Base-by-base conservation (phyloP, 2,329 filamentous ascomycete genomes). In the Neonectria faginata region DNA sequence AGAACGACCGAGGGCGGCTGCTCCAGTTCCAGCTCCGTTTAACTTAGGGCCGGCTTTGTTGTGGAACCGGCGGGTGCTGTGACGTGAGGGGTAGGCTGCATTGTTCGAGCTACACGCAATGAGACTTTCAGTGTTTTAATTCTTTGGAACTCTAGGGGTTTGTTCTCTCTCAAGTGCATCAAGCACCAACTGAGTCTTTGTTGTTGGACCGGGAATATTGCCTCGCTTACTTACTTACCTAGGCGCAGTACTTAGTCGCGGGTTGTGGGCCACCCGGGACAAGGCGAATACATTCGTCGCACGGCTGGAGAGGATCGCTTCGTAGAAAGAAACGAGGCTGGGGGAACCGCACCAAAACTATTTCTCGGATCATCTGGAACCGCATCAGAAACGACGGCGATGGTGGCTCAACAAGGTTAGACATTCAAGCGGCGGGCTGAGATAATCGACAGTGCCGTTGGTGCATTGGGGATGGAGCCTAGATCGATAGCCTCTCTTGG, bases 381-480 rank as follows among this genome's bases (percentile, higher is more conserved):
- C 16, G 39, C 25, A 56, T 31, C 31, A 41, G 31, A 22, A 33
- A 50, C 47, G 47, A 60, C 50, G n/a, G n/a, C 42, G 41, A 55
- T 48, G 52, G 44, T 55, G 58, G 58, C 58, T 55, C 39, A 48
- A 47, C 47, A 57, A 36, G 60, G 60, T 51, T 41, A 57, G 53
- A 47, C 47, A 62, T 33, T 22, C 36, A 27, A 44, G 59, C 39
- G 50, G 57, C 25, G 52, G 31, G 33, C 51, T 51, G 45, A 47
- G 20, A 36, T 18, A 55, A 63, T 63, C 54, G 60, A 39, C 60
- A 55, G 3, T 27, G 47, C 6, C 12, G 16, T 39, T 20, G 54
- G 55, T 54, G 60, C 41, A 48, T 58, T 44, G 60, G 48, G 54
- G 41, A 58, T 63, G 60, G 60, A 54, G 60, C 54, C 25, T 22